Conservation (phyloP, 2,329 filamentous ascomycete genomes). For the Colletotrichum eremochloae region DNA sequence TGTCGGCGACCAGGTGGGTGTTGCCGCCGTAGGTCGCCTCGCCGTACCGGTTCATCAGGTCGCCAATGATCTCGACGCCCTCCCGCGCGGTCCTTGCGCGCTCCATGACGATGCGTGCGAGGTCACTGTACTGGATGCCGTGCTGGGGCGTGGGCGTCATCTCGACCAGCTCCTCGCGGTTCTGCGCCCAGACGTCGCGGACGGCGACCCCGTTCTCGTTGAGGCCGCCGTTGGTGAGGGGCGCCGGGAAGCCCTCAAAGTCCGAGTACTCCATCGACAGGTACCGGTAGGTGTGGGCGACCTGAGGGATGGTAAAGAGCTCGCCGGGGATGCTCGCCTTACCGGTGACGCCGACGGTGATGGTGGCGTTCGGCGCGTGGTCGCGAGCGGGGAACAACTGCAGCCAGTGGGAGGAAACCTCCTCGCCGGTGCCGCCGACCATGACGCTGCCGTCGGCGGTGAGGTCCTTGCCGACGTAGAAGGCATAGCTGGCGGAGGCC, state of each 20-base stretch:
- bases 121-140: conserved; percentile 57
- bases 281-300: conserved; percentile 46
- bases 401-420: conserved; percentile 62
- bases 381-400: conserved; percentile 59
- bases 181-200: conserved; percentile 57
- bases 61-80: conserved; percentile 58
- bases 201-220: conserved; percentile 58
- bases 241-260: conserved; percentile 58
- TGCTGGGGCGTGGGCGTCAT: conserved; percentile 57
- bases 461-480: conserved; percentile 61
- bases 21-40: conserved; percentile 59
- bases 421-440: conserved; percentile 61
- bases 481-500: conserved; percentile 58
- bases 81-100: conserved; percentile 55
- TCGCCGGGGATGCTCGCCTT: conserved; percentile 53
- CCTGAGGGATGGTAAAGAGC: conserved; percentile 47
- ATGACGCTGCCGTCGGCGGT: conserved; percentile 58
- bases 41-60: conserved; percentile 54
- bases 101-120: conserved; percentile 56
- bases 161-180: conserved; percentile 53
- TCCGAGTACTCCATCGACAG: conserved; percentile 52
- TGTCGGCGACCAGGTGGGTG: conserved; percentile 56
- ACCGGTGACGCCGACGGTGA: conserved; percentile 57
- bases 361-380: conserved; percentile 56
- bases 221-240: conserved; percentile 58